Conservation (phyloP, 2,329 filamentous ascomycete genomes). For the Dactylonectria macrodidyma region DNA sequence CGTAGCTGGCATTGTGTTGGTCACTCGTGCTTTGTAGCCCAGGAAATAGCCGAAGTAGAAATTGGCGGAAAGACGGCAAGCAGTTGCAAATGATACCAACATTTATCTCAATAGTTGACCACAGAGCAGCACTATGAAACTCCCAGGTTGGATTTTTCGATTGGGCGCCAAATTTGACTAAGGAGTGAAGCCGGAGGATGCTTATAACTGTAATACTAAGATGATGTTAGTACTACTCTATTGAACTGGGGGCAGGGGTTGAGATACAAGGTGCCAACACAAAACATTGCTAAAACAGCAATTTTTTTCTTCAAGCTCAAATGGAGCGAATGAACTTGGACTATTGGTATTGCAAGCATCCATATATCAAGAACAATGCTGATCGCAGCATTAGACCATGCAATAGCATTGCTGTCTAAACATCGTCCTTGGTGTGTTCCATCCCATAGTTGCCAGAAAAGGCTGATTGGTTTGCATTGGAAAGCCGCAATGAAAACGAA, state of each 20-base stretch:
- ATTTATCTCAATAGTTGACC: constrained; percentile 1
- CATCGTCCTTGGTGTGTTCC: constrained; percentile 14
- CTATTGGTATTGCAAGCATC: not conserved
- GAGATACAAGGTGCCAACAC: constrained; percentile 4
- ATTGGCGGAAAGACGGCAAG: not conserved
- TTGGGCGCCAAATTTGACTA: not conserved
- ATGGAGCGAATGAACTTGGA: not conserved
- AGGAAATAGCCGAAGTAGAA: not conserved
- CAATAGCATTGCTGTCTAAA: constrained; percentile 11
- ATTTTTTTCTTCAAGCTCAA: not conserved
- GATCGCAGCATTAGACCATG: constrained; percentile 26
- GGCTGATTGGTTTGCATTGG: constrained; percentile 23
- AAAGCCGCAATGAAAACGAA: constrained; percentile 6
- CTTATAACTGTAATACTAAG: not conserved
- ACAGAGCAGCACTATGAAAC: not conserved
- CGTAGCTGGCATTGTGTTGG: not conserved
- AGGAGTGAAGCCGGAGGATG: not conserved
- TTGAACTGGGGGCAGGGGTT: not conserved
- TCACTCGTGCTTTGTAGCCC: constrained; percentile 42
- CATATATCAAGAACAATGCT: constrained; percentile 18
- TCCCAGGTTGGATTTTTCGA: not conserved
- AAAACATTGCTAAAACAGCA: not conserved
- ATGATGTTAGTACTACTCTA: not conserved
- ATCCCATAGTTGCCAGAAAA: constrained; percentile 28
- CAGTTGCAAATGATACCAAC: constrained; percentile 4